A percentile compares a stretch with the other conserved stretches of the same genome.
phyloP scores from a whole-genome alignment of 1,284 basidiomycete species.

The Boletus austroedulis region DNA sequence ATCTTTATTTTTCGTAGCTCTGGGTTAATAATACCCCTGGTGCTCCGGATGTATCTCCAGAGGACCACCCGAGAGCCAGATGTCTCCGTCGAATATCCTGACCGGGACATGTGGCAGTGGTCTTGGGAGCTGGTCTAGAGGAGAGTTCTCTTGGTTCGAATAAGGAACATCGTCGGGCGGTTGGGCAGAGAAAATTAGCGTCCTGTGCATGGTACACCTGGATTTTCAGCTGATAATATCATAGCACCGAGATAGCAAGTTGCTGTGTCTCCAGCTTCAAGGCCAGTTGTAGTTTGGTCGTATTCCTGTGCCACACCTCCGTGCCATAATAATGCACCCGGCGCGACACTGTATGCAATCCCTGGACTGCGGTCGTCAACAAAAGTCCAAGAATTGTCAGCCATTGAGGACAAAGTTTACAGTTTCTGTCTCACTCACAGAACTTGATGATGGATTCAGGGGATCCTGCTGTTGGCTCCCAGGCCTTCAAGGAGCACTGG shows the following conservation, averaged over 20 bases:
- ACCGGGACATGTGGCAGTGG: neutral
- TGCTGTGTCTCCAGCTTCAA: neutral
- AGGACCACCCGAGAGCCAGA: neutral
- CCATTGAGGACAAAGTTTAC: neutral
- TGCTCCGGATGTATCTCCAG: neutral
- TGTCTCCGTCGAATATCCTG: conserved; percentile 2
- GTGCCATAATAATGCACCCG: neutral
- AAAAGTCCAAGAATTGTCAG: neutral
- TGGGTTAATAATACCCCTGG: neutral
- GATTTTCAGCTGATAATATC: neutral
- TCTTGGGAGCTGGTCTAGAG: neutral
- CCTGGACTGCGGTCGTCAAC: neutral
- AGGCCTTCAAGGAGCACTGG: neutral
- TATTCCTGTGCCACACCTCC: neutral
- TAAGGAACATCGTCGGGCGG: neutral
- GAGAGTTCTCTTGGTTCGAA: neutral
- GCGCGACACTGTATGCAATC: neutral
- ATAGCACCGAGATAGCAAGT: neutral
- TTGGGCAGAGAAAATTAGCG: neutral
- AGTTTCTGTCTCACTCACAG: no score
- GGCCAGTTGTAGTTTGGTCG: neutral
- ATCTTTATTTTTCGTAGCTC: no score
- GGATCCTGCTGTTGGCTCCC: neutral
- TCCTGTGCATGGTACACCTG: neutral
- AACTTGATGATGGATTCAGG: neutral